A percentile compares a stretch with the other conserved stretches of the same genome.
Evolutionary conservation across 257 asterid genomes (phyloP).

Genomic region (Rhazya stricta): DNA sequence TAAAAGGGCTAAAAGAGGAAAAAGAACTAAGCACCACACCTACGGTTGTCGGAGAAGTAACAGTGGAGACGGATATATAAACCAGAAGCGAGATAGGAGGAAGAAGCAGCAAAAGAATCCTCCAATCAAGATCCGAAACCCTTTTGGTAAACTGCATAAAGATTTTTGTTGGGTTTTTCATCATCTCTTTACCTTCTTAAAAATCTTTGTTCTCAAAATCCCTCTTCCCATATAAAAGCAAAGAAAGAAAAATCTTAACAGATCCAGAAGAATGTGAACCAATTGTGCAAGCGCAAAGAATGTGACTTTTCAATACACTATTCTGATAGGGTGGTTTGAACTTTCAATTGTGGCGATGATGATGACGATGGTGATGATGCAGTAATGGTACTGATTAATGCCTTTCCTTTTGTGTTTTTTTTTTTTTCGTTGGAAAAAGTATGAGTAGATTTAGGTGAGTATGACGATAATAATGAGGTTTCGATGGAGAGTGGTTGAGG

Average conservation of each 20-base stretch:
- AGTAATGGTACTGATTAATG: too few species aligned
- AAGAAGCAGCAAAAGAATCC: constrained; percentile 45
- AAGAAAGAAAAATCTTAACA: too few species aligned
- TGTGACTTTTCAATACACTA: background rate
- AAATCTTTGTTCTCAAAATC: background rate
- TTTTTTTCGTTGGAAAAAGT: background rate
- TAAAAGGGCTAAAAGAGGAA: constrained; percentile 38
- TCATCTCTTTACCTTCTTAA: constrained; percentile 3
- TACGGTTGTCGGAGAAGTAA: constrained; percentile 21
- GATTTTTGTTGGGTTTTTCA: constrained; percentile 11
- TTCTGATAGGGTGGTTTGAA: background rate
- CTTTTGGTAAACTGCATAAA: constrained; percentile 17
- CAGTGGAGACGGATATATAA: constrained; percentile 41
- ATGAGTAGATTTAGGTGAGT: background rate
- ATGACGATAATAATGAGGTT: too few species aligned
- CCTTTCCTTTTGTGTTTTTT: too few species aligned
- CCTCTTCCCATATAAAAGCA: background rate
- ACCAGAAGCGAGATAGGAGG: constrained; percentile 45
- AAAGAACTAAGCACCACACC: constrained; percentile 1
- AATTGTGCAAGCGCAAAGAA: background rate
- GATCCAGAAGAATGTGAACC: background rate
- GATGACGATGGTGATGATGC: background rate
- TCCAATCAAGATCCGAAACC: constrained; percentile 58
- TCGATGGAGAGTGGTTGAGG: constrained; percentile 21
- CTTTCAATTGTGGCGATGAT: background rate